phyloP scores from a whole-genome alignment of 2,329 filamentous ascomycete species.

The Bipolaris zeicola region DNA sequence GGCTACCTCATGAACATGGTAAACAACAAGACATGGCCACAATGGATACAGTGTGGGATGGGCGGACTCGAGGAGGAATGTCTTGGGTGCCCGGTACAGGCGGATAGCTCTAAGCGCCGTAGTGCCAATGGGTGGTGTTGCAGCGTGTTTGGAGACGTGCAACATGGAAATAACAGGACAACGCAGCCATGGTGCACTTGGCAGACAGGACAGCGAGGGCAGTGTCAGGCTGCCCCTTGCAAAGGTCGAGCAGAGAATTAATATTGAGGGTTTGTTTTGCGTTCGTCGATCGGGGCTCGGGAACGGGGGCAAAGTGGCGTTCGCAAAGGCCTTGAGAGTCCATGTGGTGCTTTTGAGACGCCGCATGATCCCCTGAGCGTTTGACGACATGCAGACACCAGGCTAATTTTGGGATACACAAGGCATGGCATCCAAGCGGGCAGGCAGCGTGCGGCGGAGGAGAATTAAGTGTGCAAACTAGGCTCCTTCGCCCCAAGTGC shows the following conservation, averaged over 20 bases:
- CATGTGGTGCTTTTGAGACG: conserved; percentile 18
- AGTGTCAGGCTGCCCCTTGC: not conserved
- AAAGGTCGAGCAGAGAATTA: not conserved
- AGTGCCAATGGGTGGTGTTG: conserved; percentile 7
- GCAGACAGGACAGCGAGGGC: not conserved
- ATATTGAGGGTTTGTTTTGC: conserved; percentile 7
- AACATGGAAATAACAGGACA: conserved; percentile 1
- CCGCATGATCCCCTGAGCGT: conserved; percentile 25
- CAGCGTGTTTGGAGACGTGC: conserved; percentile 8
- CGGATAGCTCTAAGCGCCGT: conserved; percentile 7
- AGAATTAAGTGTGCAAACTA: conserved; percentile 12
- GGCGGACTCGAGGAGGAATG: not conserved
- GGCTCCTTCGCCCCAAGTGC: conserved; percentile 8
- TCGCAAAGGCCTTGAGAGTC: conserved; percentile 2
- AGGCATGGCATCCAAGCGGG: not conserved
- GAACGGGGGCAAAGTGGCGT: conserved; percentile 9
- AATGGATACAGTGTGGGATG: not conserved
- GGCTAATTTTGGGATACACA: conserved; percentile 25
- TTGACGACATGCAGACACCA: conserved; percentile 22
- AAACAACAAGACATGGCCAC: not conserved
- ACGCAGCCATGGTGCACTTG: not conserved
- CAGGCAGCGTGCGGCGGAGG: conserved; percentile 9
- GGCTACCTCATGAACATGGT: not conserved
- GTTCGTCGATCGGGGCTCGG: conserved; percentile 2
- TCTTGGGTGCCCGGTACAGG: not conserved